A percentile compares a stretch with the other conserved stretches of the same genome.
phyloP scores from a whole-genome alignment of 306 rosid genomes.

The Quercus gilva region DNA sequence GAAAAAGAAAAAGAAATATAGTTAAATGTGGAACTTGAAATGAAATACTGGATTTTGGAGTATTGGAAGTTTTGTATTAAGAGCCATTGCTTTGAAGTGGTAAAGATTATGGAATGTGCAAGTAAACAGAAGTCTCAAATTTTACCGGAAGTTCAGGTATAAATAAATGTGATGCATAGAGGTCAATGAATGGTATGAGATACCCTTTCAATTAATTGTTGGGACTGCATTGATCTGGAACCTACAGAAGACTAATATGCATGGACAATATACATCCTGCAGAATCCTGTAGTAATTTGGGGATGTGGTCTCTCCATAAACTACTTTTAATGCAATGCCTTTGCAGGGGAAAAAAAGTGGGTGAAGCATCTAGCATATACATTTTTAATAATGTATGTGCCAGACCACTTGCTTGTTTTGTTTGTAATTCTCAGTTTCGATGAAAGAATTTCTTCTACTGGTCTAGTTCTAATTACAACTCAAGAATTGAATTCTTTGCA shows the following conservation, averaged over 20 bases:
- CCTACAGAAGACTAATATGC: no score
- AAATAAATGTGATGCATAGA: not conserved
- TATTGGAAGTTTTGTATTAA: not conserved
- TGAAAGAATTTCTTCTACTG: not conserved
- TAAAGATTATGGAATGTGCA: not conserved
- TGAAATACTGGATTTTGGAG: not conserved
- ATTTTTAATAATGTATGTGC: no score
- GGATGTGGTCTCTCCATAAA: no score
- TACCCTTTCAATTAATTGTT: not conserved
- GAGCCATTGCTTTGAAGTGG: not conserved
- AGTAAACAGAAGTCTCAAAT: not conserved
- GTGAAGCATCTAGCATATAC: no score
- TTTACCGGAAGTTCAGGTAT: not conserved
- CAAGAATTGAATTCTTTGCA: not conserved
- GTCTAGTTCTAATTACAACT: not conserved
- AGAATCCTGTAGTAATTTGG: no score
- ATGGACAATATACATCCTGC: no score
- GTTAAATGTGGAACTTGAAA: no score
- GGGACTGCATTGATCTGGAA: no score
- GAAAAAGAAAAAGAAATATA: no score
- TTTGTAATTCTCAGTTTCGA: not conserved
- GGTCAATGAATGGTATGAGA: not conserved
- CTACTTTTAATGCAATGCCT: no score
- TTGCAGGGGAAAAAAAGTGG: no score
- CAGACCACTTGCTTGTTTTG: no score